These are phyloP conservation scores for Heliamphora pulchella DNA, from an alignment of 179 eudicot species.

Conservation along the genomic window DNA sequence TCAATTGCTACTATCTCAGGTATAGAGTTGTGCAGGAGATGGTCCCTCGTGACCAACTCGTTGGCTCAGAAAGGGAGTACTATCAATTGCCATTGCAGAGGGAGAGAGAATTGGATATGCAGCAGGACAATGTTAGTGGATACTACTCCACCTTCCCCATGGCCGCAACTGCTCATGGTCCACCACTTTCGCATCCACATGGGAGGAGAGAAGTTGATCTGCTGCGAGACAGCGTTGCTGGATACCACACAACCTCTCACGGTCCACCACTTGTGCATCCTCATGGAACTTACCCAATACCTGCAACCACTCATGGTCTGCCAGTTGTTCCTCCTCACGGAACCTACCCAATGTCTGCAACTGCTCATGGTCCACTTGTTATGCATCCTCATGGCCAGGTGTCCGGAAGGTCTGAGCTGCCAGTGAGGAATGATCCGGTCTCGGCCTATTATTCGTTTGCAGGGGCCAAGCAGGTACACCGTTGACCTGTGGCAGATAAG, in stretches of 20 bases:
- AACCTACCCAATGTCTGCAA: too few relatives aligned
- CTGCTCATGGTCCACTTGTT: neutral
- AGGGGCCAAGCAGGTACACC: conserved; percentile 15
- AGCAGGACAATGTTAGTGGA: conserved; percentile 7
- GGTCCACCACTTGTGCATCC: too few relatives aligned
- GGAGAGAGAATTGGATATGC: conserved; percentile 2
- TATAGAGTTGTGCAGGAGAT: conserved; percentile 11
- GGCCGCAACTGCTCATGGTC: too few relatives aligned
- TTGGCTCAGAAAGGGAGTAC: conserved; percentile 6
- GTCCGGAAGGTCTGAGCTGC: conserved; percentile 2
- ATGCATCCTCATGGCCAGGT: conserved; percentile 13
- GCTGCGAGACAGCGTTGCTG: too few relatives aligned
- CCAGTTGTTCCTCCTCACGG: too few relatives aligned
- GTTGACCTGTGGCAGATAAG: conserved; percentile 8
- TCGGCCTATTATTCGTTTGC: conserved; percentile 21
- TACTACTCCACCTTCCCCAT: conserved; percentile 9
- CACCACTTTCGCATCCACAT: too few relatives aligned
- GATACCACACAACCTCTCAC: too few relatives aligned
- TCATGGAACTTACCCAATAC: conserved; percentile 7
- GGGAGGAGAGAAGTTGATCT: too few relatives aligned
- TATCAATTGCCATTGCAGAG: conserved; percentile 1
- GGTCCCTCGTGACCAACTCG: neutral
- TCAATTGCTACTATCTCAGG: conserved; percentile 16
- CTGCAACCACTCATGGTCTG: too few relatives aligned
- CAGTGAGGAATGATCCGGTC: neutral